Evolutionary conservation across 495 filamentous ascomycete species (phyloP).

Genomic region (Opeltia flavorubescens): DNA sequence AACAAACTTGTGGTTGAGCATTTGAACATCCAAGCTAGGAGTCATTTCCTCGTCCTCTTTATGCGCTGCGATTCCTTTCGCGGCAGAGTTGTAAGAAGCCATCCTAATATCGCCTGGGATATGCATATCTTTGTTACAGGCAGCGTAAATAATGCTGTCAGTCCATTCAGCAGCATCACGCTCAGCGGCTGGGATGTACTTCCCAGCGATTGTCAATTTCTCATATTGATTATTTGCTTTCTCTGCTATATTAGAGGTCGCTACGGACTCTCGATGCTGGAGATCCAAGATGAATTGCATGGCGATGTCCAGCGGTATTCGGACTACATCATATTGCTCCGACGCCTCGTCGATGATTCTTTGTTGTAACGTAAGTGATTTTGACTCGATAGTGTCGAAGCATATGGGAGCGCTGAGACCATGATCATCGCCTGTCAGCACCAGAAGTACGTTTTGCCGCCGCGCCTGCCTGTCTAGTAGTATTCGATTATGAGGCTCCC

Average conservation of each 20-base stretch:
- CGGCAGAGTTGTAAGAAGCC: no score
- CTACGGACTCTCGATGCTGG: no score
- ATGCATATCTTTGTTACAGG: no score
- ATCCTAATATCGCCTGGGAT: no score
- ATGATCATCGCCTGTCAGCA: background rate
- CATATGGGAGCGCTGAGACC: background rate
- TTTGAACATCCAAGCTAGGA: no score
- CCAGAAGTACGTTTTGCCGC: background rate
- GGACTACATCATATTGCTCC: background rate
- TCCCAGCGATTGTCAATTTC: background rate
- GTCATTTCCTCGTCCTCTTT: no score
- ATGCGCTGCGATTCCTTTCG: no score
- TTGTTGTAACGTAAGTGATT: conserved; percentile 1
- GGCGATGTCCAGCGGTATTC: background rate
- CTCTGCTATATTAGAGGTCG: no score
- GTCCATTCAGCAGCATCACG: background rate
- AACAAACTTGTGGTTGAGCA: no score
- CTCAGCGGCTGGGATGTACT: background rate
- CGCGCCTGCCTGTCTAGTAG: background rate
- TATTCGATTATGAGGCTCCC: background rate
- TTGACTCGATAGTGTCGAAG: background rate
- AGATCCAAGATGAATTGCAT: background rate
- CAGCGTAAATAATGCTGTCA: background rate
- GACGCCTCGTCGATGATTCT: background rate
- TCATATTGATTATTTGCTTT: background rate